A percentile compares a stretch with the other conserved stretches of the same genome.
Conservation (phyloP, 345 rosid genomes). For the Hypericum perforatum region DNA sequence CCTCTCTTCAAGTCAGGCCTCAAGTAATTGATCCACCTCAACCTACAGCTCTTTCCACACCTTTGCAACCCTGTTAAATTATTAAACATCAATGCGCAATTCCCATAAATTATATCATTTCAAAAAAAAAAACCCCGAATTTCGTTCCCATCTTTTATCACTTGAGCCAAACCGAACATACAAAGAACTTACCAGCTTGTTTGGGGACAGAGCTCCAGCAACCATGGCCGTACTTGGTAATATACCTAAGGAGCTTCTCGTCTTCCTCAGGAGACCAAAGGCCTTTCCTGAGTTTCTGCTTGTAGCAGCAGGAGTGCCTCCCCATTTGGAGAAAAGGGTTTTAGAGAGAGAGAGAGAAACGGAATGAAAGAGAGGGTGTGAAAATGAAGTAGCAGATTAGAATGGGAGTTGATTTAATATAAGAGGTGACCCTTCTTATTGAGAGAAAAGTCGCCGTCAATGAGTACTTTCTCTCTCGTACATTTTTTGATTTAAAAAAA, state of each 20-base stretch:
- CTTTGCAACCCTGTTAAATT: background rate
- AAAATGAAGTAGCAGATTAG: too few relatives aligned
- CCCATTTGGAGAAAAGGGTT: background rate
- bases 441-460: too few relatives aligned
- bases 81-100: background rate
- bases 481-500: too few relatives aligned
- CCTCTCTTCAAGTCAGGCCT: too few relatives aligned
- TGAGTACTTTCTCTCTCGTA: too few relatives aligned
- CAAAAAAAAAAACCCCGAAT: too few relatives aligned
- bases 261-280: constrained; percentile 5
- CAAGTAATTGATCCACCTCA: too few relatives aligned
- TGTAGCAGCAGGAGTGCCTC: constrained; percentile 8
- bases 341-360: too few relatives aligned
- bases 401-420: too few relatives aligned
- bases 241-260: constrained; percentile 3
- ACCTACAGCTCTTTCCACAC: constrained; percentile 4
- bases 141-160: too few relatives aligned
- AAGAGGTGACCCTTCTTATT: too few relatives aligned
- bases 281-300: constrained; percentile 3
- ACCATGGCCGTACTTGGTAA: constrained; percentile 5
- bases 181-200: background rate
- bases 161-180: background rate
- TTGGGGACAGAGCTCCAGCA: constrained; percentile 8
- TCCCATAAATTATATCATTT: background rate
- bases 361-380: too few relatives aligned